Percentiles rank a stretch among this genome's conserved stretches.
These are phyloP conservation scores for Meyerozyma smithsonii DNA, from an alignment of 1,139 yeast genomes.

Conservation along the genomic window DNA sequence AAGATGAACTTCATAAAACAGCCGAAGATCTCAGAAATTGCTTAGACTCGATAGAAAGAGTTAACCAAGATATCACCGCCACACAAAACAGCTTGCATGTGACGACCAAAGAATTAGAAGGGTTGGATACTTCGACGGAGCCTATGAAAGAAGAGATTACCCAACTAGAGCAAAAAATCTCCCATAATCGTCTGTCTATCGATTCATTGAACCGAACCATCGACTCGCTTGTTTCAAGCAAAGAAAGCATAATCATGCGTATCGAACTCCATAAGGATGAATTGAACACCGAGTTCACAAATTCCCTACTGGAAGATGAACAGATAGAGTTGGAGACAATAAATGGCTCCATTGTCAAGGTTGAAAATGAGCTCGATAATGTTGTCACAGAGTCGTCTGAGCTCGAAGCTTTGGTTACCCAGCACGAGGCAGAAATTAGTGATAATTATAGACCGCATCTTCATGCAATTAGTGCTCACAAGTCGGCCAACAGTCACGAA, in stretches of 20 bases:
- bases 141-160: constrained; percentile 40
- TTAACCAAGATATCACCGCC: constrained; percentile 25
- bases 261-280: constrained; percentile 47
- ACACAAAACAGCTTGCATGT: constrained; percentile 43
- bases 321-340: constrained; percentile 32
- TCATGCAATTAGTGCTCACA: constrained; percentile 22
- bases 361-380: constrained; percentile 39
- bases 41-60: constrained; percentile 17
- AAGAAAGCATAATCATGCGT: constrained; percentile 23
- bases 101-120: constrained; percentile 33
- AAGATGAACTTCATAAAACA: constrained; percentile 39
- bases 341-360: constrained; percentile 30
- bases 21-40: constrained; percentile 22
- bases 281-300: constrained; percentile 48
- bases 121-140: constrained; percentile 35
- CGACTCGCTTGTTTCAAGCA: constrained; percentile 21
- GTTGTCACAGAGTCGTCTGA: constrained; percentile 42
- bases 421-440: constrained; percentile 52
- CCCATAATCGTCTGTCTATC: constrained; percentile 40
- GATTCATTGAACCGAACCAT: constrained; percentile 18
- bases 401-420: constrained; percentile 48
- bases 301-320: constrained; percentile 44
- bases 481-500: constrained; percentile 30
- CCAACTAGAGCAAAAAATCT: constrained; percentile 35
- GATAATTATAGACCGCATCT: constrained; percentile 41